A percentile compares a stretch with the other conserved stretches of the same genome.
These are phyloP conservation scores for Dactylellina haptotyla DNA, from an alignment of 2,329 filamentous ascomycete species.

Conservation along the genomic window DNA sequence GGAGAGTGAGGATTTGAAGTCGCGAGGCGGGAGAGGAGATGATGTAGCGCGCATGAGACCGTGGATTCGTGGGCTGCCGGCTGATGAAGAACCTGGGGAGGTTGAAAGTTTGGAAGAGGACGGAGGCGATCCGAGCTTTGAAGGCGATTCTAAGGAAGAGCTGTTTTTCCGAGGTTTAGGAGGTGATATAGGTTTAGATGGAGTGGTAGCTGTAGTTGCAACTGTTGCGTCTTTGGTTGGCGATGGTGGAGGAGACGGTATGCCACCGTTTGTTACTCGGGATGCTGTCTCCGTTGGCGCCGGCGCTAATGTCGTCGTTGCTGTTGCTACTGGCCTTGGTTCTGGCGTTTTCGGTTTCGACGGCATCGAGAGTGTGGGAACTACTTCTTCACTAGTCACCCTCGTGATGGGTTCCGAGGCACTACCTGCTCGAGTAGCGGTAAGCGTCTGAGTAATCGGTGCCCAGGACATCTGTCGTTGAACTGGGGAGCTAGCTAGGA, in stretches of 20 bases:
- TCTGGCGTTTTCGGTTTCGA: no score
- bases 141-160: constrained; percentile 9
- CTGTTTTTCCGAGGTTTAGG: constrained; percentile 7
- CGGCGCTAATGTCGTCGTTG: not conserved
- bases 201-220: constrained; percentile 1
- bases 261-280: constrained; percentile 42
- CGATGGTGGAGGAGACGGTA: constrained; percentile 50
- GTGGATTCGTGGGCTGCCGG: constrained; percentile 24
- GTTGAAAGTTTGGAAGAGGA: constrained; percentile 43
- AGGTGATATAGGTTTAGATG: constrained; percentile 9
- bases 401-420: not conserved
- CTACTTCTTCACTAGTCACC: constrained; percentile 3
- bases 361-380: not conserved
- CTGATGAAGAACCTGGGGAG: constrained; percentile 35
- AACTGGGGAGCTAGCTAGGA: constrained; percentile 42
- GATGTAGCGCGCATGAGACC: constrained; percentile 46
- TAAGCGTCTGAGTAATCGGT: constrained; percentile 41
- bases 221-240: constrained; percentile 35
- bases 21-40: constrained; percentile 40
- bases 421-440: not conserved
- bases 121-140: constrained; percentile 22
- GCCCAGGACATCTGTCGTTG: constrained; percentile 52
- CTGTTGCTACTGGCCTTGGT: not conserved
- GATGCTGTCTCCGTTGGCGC: constrained; percentile 19
- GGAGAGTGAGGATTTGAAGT: constrained; percentile 38